Conservation (phyloP, 1,284 basidiomycete species). For the Ustilago lituana region DNA sequence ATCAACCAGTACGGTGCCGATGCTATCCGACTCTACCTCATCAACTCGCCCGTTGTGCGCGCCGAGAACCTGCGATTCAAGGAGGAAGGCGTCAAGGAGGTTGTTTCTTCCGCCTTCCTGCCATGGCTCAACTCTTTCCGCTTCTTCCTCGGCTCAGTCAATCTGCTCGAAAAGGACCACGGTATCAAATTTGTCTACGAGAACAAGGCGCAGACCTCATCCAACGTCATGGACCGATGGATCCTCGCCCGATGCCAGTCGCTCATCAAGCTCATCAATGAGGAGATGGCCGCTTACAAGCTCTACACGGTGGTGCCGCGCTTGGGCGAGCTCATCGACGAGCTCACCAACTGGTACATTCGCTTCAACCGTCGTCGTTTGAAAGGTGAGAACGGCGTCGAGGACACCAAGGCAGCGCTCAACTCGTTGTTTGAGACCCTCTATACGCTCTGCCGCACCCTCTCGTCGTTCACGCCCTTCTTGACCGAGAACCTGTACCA, state of each 20-base stretch:
- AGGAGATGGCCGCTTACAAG: slow-evolving; percentile 95
- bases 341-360: slow-evolving; percentile 99
- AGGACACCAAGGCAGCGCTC: slow-evolving; percentile 87
- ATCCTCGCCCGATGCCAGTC: slow-evolving; percentile 96
- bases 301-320: slow-evolving; percentile 99
- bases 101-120: slow-evolving; percentile 90
- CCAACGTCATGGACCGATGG: slow-evolving; percentile 99
- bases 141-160: slow-evolving; percentile 97
- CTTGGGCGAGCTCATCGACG: slow-evolving; percentile 89
- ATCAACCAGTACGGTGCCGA: slow-evolving; percentile 95
- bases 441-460: slow-evolving; percentile 91
- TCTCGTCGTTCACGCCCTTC: slow-evolving; percentile 99
- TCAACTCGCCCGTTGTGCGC: slow-evolving; percentile 98
- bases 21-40: slow-evolving; percentile 95
- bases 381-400: slow-evolving; percentile 91
- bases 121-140: slow-evolving; percentile 99
- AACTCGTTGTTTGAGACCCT: slow-evolving; percentile 97
- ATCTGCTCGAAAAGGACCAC: slow-evolving; percentile 83
- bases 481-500: slow-evolving; percentile 97
- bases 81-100: slow-evolving; percentile 96
- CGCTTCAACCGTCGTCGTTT: slow-evolving; percentile 95
- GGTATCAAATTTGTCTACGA: slow-evolving; percentile 87
- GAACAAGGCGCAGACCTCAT: slow-evolving; percentile 81
- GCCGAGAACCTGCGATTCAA: slow-evolving; percentile 98
- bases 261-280: slow-evolving; percentile 86